Evolutionary conservation across 2,329 filamentous ascomycete genomes (phyloP).

Genomic region (Polytolypa hystricis): DNA sequence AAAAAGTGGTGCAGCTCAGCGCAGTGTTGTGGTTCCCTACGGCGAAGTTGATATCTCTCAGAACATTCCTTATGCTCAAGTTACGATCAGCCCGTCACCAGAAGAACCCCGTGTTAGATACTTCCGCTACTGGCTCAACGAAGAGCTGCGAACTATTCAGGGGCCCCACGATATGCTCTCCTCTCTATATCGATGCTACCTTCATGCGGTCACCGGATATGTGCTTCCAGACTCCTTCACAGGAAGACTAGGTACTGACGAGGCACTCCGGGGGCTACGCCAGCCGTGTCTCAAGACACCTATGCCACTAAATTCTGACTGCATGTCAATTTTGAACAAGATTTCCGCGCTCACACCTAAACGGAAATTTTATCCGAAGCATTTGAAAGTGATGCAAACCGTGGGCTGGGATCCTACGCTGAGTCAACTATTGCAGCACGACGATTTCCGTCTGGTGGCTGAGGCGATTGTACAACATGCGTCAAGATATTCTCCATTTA

Average conservation of each 20-base stretch:
- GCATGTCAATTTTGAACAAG: conserved; percentile 10
- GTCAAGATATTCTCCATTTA: conserved; percentile 9
- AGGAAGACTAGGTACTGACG: conserved; percentile 19
- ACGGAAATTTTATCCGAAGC: conserved; percentile 18
- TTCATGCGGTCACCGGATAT: conserved; percentile 25
- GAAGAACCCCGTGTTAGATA: conserved; percentile 9
- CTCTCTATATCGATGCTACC: conserved; percentile 17
- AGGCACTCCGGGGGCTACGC: conserved; percentile 18
- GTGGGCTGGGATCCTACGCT: conserved; percentile 15
- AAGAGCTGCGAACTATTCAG: conserved; percentile 13
- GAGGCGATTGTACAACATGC: conserved; percentile 11
- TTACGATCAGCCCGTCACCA: conserved; percentile 9
- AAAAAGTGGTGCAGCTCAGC: not conserved
- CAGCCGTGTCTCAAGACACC: conserved; percentile 10
- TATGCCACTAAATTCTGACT: conserved; percentile 8
- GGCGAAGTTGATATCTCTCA: conserved; percentile 10
- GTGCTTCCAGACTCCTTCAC: conserved; percentile 21
- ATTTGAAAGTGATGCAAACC: conserved; percentile 15
- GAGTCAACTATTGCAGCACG: conserved; percentile 13
- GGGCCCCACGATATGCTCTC: conserved; percentile 12
- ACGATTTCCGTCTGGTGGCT: conserved; percentile 12
- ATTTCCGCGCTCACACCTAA: conserved; percentile 18
- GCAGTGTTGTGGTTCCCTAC: conserved; percentile 18
- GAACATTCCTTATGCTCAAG: conserved; percentile 10
- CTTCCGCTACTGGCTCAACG: conserved; percentile 17